Evolutionary conservation across 768 basidiomycete species (phyloP).

Genomic region (Suillus discolor): DNA sequence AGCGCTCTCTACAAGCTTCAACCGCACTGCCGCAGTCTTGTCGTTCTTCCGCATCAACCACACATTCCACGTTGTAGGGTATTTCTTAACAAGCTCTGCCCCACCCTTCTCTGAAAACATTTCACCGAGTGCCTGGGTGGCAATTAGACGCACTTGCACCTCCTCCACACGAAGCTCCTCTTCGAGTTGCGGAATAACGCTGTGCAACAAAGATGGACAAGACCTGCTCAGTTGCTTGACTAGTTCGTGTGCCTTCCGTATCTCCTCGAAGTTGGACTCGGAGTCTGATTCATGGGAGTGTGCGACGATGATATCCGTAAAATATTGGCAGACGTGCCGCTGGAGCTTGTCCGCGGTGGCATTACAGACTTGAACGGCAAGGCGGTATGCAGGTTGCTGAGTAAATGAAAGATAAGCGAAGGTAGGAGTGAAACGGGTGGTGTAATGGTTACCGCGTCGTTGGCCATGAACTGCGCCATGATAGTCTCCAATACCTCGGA

Average conservation of each 20-base stretch:
- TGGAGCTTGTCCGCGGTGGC: constrained; percentile 83
- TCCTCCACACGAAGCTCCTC: constrained; percentile 85
- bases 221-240: constrained; percentile 80
- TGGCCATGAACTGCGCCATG: constrained; percentile 84
- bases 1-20: constrained; percentile 76
- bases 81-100: constrained; percentile 74
- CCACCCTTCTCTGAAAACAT: constrained; percentile 86
- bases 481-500: constrained; percentile 77
- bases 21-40: constrained; percentile 65
- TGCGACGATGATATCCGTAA: constrained; percentile 83
- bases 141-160: constrained; percentile 68
- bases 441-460: constrained; percentile 59
- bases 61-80: constrained; percentile 80
- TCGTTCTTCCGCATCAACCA: constrained; percentile 86
- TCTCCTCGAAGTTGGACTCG: constrained; percentile 62
- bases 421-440: background rate
- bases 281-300: constrained; percentile 55
- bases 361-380: constrained; percentile 87
- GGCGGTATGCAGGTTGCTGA: constrained; percentile 75
- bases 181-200: constrained; percentile 91
- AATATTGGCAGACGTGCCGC: constrained; percentile 88
- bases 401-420: constrained; percentile 10
- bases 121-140: constrained; percentile 84
- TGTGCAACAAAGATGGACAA: constrained; percentile 81
- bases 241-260: constrained; percentile 79